phyloP scores from a whole-genome alignment of 495 filamentous ascomycete genomes.

The Lasiosphaeria hispida region DNA sequence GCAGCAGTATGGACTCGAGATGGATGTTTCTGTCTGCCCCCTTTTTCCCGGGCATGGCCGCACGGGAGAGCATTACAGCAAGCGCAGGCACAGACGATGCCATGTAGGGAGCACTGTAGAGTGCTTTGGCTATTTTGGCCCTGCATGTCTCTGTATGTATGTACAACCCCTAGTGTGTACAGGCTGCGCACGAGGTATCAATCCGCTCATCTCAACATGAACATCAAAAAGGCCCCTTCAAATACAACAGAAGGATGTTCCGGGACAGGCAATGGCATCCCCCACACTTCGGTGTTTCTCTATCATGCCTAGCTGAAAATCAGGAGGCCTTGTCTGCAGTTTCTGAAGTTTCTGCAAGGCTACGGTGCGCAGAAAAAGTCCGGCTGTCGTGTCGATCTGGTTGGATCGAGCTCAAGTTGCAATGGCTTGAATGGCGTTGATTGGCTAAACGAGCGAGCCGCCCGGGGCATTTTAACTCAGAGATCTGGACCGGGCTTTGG shows the following conservation, averaged over 20 bases:
- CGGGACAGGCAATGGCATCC: neutral
- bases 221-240: neutral
- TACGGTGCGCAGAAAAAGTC: neutral
- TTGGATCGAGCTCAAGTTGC: neutral
- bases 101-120: conserved; percentile 10
- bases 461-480: neutral
- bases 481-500: neutral
- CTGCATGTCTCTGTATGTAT: neutral
- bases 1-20: neutral
- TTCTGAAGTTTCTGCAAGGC: neutral
- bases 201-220: neutral
- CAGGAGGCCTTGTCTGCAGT: neutral
- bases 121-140: conserved; percentile 15
- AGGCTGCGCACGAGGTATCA: neutral
- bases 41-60: neutral
- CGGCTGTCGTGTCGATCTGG: neutral
- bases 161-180: neutral
- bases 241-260: neutral
- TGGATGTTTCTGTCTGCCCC: neutral
- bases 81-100: neutral
- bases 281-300: neutral
- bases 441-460: neutral
- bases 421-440: neutral
- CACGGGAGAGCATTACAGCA: neutral
- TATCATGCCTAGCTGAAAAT: neutral